These are phyloP conservation scores for Golubevia pallescens DNA, from an alignment of 1,284 basidiomycete genomes.

Conservation along the genomic window DNA sequence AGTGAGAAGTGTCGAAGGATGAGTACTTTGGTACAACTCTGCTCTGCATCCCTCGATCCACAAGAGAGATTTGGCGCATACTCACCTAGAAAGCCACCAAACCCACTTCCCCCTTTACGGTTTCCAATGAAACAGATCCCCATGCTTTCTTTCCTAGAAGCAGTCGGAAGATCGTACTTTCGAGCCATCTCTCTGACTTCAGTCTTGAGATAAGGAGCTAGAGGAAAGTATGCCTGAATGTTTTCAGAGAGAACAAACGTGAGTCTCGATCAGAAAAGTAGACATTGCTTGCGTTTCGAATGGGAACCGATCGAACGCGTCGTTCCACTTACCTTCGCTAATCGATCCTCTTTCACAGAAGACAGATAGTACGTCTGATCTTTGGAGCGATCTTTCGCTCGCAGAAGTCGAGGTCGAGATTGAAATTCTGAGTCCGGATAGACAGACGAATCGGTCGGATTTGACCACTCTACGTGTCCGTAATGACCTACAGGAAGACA, in stretches of 20 bases:
- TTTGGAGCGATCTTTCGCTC: conserved; percentile 75
- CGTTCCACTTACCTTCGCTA: conserved; percentile 11
- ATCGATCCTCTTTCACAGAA: conserved; percentile 23
- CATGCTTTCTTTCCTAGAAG: conserved; percentile 84
- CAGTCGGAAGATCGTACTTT: conserved; percentile 75
- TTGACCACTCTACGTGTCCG: conserved; percentile 73
- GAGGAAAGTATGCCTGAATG: conserved; percentile 73
- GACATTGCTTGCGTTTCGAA: neutral
- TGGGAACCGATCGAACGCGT: neutral
- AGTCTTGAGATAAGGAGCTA: conserved; percentile 48
- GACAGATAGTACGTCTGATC: conserved; percentile 95
- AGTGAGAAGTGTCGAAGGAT: conserved; percentile 11
- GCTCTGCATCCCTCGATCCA: neutral
- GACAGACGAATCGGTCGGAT: conserved; percentile 18
- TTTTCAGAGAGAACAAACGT: neutral
- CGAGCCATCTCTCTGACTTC: conserved; percentile 81
- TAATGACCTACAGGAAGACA: conserved; percentile 76
- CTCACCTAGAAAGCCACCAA: conserved; percentile 77
- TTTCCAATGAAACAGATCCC: conserved; percentile 92
- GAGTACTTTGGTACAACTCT: neutral
- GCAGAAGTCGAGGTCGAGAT: conserved; percentile 72
- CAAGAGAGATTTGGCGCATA: conserved; percentile 3
- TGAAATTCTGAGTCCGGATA: conserved; percentile 10
- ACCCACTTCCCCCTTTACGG: conserved; percentile 71
- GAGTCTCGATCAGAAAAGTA: neutral